phyloP scores from a whole-genome alignment of 192 early-diverging fungal species.

The Ambispora gerdemannii region DNA sequence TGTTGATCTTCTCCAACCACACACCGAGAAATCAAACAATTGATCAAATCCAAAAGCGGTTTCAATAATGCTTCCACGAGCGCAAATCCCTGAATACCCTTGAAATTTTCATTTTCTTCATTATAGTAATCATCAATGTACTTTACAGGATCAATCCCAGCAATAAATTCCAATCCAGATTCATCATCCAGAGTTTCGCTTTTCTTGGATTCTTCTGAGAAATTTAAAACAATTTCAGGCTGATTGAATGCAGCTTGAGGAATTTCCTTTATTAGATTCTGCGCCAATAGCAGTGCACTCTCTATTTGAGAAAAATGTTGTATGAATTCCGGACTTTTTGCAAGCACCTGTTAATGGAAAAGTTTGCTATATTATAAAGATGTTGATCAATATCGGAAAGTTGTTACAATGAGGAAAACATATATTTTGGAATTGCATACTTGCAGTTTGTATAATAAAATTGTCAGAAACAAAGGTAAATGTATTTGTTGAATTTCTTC shows the following conservation, averaged over 20 bases:
- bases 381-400: neutral
- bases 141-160: constrained; percentile 40
- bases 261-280: constrained; percentile 37
- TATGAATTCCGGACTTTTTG: constrained; percentile 21
- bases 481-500: constrained; percentile 83
- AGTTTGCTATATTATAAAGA: neutral
- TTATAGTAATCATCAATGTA: constrained; percentile 52
- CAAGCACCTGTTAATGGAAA: constrained; percentile 19
- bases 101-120: constrained; percentile 31
- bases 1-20: neutral
- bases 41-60: constrained; percentile 38
- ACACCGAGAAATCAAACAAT: neutral
- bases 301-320: constrained; percentile 32
- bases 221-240: neutral
- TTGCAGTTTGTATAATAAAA: constrained; percentile 52
- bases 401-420: too few relatives aligned
- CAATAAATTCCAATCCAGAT: constrained; percentile 35
- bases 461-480: constrained; percentile 70
- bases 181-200: constrained; percentile 27
- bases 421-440: constrained; percentile 32
- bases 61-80: constrained; percentile 33
- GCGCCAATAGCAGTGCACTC: constrained; percentile 33
- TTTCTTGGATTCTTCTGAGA: constrained; percentile 31
- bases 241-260: constrained; percentile 35
- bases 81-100: constrained; percentile 36